Conservation (phyloP, 1,284 basidiomycete genomes). For the Gomphus bonarii region DNA sequence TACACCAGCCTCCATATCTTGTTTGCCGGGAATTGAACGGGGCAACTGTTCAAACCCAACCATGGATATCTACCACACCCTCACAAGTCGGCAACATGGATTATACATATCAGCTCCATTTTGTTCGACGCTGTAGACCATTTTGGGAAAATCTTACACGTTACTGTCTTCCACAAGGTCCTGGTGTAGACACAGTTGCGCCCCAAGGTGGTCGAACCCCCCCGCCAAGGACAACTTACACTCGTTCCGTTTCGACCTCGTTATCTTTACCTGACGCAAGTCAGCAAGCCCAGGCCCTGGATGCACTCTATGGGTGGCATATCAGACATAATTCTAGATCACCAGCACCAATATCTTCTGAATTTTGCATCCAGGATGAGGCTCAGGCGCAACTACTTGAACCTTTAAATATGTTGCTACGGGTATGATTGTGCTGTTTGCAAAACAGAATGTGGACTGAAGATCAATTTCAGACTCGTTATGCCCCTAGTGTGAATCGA, state of each 20-base stretch:
- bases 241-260: not conserved
- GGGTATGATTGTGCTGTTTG: not conserved
- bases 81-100: not conserved
- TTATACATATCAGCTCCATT: not conserved
- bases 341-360: not conserved
- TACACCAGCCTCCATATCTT: not conserved
- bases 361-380: not conserved
- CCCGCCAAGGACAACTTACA: not conserved
- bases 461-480: not conserved
- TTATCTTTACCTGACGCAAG: not conserved
- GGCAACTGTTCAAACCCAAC: not conserved
- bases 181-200: not conserved
- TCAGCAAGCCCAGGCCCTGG: not conserved
- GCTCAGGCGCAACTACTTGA: not conserved
- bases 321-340: not conserved
- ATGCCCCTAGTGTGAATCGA: not conserved
- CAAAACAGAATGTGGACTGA: not conserved
- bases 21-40: not conserved
- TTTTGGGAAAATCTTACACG: not conserved
- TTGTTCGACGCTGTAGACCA: not conserved
- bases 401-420: not conserved
- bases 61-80: not conserved
- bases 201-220: not conserved
- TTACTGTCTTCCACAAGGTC: not conserved
- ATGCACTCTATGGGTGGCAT: not conserved